Conservation (phyloP, 768 basidiomycete genomes). For the Suillus variegatus region DNA sequence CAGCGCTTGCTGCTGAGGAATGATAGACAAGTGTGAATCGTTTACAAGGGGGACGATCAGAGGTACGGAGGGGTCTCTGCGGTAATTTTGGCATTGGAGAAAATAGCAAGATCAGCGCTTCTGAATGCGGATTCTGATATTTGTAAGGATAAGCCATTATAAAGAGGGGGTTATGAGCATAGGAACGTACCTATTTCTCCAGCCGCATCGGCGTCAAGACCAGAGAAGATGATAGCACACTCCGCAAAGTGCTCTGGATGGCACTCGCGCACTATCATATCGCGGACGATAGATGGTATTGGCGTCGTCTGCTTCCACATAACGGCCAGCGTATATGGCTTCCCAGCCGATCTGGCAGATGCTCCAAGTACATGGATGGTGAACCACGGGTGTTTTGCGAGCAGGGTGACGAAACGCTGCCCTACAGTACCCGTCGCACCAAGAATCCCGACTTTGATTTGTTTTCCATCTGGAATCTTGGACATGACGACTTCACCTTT, state of each 20-base stretch:
- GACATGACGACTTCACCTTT: constrained; percentile 19
- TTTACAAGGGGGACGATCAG: constrained; percentile 98
- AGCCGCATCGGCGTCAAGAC: constrained; percentile 93
- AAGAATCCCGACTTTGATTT: constrained; percentile 68
- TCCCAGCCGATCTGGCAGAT: constrained; percentile 84
- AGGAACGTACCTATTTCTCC: constrained; percentile 79
- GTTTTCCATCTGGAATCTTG: constrained; percentile 17
- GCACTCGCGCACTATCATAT: constrained; percentile 70
- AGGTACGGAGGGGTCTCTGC: constrained; percentile 89
- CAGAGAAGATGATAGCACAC: constrained; percentile 90
- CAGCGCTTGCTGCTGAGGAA: constrained; percentile 76
- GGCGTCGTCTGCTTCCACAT: constrained; percentile 87
- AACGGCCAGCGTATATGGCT: constrained; percentile 68
- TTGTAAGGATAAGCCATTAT: constrained; percentile 7
- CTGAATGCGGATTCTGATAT: constrained; percentile 81
- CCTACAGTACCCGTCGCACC: constrained; percentile 95
- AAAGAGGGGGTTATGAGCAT: not conserved
- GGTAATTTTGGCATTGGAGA: constrained; percentile 98
- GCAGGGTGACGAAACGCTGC: constrained; percentile 90
- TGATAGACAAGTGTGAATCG: constrained; percentile 77
- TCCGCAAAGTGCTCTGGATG: constrained; percentile 72
- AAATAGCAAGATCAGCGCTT: constrained; percentile 84
- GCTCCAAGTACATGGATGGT: constrained; percentile 85
- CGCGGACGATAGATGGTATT: constrained; percentile 65
- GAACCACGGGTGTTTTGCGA: constrained; percentile 91